Base-by-base conservation (phyloP, 2,329 filamentous ascomycete species). In the Aspergillus pseudonomiae region DNA sequence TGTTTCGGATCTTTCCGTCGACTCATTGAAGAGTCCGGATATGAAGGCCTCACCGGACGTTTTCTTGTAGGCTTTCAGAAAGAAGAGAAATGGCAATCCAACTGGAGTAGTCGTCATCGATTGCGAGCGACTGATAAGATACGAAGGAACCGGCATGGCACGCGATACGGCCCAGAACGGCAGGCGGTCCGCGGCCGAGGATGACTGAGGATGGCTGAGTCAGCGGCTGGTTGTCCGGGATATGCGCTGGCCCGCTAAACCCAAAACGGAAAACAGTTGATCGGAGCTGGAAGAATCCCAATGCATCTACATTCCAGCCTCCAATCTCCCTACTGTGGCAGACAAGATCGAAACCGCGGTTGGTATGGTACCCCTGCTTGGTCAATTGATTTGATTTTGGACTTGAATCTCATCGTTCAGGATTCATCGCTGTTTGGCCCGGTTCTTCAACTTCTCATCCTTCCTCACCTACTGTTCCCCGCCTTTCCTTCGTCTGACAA, bases 211-310 rank as follows among this genome's bases (percentile, higher is more conserved):
- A 4, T 10, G 11, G 45, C 48, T 75, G 67, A 73, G 68, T 75
- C 70, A 74, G 66, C 69, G 54, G 45, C 32, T 69, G 66, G 77
- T 79, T 79, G 78, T 74, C 76, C 71, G 60, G 77, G 77, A 70
- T 76, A 79, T 79, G 75, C 58, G 77, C 63, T 75, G 71, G 66
- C 61, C 62, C 73, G 67, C 78, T 80, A 79, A 76, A 70, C 78
- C 74, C n/a, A 12, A 78, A 75, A 68, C 59, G 73, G 78, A 64
- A 78, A 74, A 77, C 71, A 74, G 77, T 80, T 79, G 76, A 74
- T 68, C 56, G 53, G 46, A 56, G 50, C 32, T 55, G 30, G n/a
- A 36, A 26, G 45, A 48, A 46, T 24, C 43, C 61, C 12, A 46
- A 28, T 53, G 61, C 59, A 43, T 56, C 55, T 41, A 61, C 45